Evolutionary conservation across 495 filamentous ascomycete species (phyloP).

Genomic region (Apiosordaria backusii): DNA sequence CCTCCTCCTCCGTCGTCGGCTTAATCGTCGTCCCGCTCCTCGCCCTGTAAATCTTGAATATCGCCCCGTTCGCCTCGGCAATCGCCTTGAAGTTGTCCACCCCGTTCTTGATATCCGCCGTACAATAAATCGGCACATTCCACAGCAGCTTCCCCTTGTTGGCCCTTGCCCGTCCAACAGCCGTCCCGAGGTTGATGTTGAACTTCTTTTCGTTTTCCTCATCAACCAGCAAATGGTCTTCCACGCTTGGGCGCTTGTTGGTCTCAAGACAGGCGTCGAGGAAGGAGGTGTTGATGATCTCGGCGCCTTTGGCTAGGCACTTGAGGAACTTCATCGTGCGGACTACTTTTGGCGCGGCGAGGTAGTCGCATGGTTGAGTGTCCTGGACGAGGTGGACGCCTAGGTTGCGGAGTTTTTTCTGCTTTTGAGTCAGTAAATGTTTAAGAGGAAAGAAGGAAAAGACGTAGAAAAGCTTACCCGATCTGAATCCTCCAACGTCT

Average conservation of each 20-base stretch:
- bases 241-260: conserved; percentile 50
- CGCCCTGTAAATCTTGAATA: conserved; percentile 73
- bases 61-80: conserved; percentile 81
- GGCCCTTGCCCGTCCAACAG: conserved; percentile 61
- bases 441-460: conserved; percentile 4
- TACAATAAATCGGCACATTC: conserved; percentile 74
- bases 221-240: conserved; percentile 66
- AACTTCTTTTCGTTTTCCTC: conserved; percentile 64
- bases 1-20: conserved; percentile 54
- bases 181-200: conserved; percentile 61
- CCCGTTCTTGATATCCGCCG: conserved; percentile 70
- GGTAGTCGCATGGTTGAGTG: conserved; percentile 69
- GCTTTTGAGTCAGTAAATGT: conserved; percentile 7
- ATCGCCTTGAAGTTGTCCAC: conserved; percentile 80
- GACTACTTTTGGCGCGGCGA: conserved; percentile 81
- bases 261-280: conserved; percentile 68
- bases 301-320: conserved; percentile 72
- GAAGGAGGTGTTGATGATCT: conserved; percentile 72
- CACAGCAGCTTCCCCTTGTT: conserved; percentile 73
- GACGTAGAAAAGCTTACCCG: conserved; percentile 55
- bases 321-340: conserved; percentile 91
- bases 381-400: conserved; percentile 79
- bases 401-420: conserved; percentile 79
- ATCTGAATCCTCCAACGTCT: conserved; percentile 70
- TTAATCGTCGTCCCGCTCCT: conserved; percentile 57